These are phyloP conservation scores for Raffaelea deltoideospora DNA, from an alignment of 2,329 filamentous ascomycete species.

Conservation along the genomic window DNA sequence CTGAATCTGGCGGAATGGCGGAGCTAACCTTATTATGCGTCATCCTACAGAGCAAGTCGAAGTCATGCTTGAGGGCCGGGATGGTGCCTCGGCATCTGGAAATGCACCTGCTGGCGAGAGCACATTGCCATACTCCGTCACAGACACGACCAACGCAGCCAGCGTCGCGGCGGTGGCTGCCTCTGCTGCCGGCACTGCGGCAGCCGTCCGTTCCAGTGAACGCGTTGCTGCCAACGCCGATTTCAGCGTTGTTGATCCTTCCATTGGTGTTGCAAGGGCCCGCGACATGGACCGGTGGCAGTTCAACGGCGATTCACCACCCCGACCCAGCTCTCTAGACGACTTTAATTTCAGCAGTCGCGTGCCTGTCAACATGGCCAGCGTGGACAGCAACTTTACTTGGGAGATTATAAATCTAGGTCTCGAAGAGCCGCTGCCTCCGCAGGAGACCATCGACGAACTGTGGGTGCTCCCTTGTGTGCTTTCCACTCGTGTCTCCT, in stretches of 20 bases:
- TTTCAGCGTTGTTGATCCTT: conserved; percentile 28
- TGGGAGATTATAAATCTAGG: conserved; percentile 63
- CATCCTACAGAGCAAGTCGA: conserved; percentile 66
- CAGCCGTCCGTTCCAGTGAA: conserved; percentile 7
- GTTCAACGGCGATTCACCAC: conserved; percentile 37
- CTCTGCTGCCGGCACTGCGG: conserved; percentile 9
- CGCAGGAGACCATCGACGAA: conserved; percentile 59
- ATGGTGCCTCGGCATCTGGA: conserved; percentile 19
- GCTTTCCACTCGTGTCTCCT: background rate
- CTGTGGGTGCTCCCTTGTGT: conserved; percentile 36
- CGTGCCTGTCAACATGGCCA: conserved; percentile 33
- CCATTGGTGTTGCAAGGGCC: conserved; percentile 30
- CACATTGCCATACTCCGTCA: conserved; percentile 33
- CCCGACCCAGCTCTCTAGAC: conserved; percentile 30
- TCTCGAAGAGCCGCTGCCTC: conserved; percentile 42
- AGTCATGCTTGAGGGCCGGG: conserved; percentile 72
- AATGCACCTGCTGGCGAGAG: conserved; percentile 26
- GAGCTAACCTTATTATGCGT: no score
- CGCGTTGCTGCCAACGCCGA: conserved; percentile 16
- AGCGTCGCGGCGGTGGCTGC: conserved; percentile 26
- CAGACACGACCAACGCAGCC: no score
- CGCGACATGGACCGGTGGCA: conserved; percentile 39
- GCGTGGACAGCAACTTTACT: conserved; percentile 43
- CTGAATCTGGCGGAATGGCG: no score
- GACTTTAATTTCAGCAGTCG: conserved; percentile 41